These are phyloP conservation scores for Suillus cothurnatus DNA, from an alignment of 768 basidiomycete genomes.

Conservation along the genomic window DNA sequence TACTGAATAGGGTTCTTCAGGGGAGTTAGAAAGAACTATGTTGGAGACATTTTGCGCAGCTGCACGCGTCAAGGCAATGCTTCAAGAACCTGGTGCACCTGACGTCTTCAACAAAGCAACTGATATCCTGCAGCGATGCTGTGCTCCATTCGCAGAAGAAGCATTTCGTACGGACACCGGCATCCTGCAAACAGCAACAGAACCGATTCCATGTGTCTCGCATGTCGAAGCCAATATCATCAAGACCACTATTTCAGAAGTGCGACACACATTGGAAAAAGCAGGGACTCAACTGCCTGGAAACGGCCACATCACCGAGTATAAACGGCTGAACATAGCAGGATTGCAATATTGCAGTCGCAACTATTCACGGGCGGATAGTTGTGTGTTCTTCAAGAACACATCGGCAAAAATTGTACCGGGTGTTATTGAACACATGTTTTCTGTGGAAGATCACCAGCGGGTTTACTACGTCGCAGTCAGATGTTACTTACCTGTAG, in stretches of 20 bases:
- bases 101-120: not conserved
- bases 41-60: slow-evolving; percentile 6
- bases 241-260: not conserved
- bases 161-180: not conserved
- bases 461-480: not conserved
- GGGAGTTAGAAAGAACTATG: slow-evolving; percentile 14
- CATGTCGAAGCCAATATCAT: not conserved
- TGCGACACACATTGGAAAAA: not conserved
- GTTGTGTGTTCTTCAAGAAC: slow-evolving; percentile 8
- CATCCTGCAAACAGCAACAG: not conserved
- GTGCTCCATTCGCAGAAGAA: not conserved
- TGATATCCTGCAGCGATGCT: not conserved
- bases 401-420: not conserved
- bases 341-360: slow-evolving; percentile 8
- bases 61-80: slow-evolving; percentile 7
- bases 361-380: not conserved
- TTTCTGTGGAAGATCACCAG: not conserved
- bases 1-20: not conserved
- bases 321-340: not conserved
- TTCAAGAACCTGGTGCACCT: slow-evolving; percentile 1
- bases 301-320: not conserved
- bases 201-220: not conserved
- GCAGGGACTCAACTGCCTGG: not conserved
- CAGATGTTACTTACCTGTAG: slow-evolving; percentile 7
- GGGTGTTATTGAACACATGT: slow-evolving; percentile 8